Conservation (phyloP, 495 filamentous ascomycete genomes). For the Aspergillus carlsbadensis region DNA sequence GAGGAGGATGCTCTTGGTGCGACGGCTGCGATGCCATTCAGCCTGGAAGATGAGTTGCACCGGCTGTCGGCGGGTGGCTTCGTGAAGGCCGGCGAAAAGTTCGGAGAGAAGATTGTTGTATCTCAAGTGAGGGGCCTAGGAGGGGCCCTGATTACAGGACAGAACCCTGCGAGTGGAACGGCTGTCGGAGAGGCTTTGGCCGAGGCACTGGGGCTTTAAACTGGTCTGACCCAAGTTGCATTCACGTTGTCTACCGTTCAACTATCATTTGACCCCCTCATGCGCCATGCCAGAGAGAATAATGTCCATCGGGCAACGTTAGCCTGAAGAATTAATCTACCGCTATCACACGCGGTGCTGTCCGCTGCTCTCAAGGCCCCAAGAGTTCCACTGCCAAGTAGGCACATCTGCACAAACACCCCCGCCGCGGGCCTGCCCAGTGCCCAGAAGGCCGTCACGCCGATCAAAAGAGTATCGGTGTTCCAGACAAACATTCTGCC, state of each 20-base stretch:
- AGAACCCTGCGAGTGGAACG: conserved; percentile 61
- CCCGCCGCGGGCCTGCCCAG: background rate
- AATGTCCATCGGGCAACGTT: no score
- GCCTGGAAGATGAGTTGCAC: conserved; percentile 50
- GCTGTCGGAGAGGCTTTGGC: conserved; percentile 43
- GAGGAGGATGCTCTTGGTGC: conserved; percentile 54
- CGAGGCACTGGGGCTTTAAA: conserved; percentile 8
- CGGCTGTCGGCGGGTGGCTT: conserved; percentile 45
- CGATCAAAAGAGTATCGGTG: background rate
- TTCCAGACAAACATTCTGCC: background rate
- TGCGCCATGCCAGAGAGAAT: no score
- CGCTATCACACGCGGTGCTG: no score
- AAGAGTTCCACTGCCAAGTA: background rate
- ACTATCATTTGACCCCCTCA: no score
- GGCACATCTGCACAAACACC: background rate
- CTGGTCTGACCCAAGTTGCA: no score
- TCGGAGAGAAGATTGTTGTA: conserved; percentile 52
- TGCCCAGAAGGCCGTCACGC: background rate
- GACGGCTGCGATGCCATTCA: conserved; percentile 51
- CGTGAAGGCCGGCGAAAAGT: conserved; percentile 46
- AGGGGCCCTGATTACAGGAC: conserved; percentile 61
- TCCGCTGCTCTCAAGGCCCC: no score
- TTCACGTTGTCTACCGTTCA: no score
- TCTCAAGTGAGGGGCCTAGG: conserved; percentile 21
- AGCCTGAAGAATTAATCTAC: no score